A percentile compares a stretch with the other conserved stretches of the same genome.
Conservation (phyloP, 1,139 yeast species). For the Candida tunisiensis region DNA sequence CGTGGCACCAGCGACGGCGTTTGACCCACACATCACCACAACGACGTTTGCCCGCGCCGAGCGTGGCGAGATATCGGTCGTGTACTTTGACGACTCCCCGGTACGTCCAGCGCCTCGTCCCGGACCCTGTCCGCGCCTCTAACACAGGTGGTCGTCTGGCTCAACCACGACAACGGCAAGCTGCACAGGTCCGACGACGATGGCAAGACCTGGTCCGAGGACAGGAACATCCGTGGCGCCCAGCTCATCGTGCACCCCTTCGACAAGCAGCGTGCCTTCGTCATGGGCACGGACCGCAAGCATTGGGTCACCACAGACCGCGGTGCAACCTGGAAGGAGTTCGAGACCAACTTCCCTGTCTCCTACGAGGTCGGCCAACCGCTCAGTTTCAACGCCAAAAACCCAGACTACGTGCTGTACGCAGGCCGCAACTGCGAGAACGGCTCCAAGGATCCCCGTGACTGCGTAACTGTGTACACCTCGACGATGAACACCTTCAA, state of each 20-base stretch:
- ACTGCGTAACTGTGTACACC: too few relatives aligned
- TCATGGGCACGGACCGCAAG: slow-evolving; percentile 17
- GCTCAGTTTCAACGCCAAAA: too few relatives aligned
- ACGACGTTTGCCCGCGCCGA: slow-evolving; percentile 3
- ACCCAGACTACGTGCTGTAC: too few relatives aligned
- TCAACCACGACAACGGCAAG: slow-evolving; percentile 16
- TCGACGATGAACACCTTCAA: too few relatives aligned
- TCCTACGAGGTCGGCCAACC: slow-evolving; percentile 32
- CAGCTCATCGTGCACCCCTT: slow-evolving; percentile 28
- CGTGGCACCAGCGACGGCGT: slow-evolving; percentile 1
- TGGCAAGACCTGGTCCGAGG: slow-evolving; percentile 35
- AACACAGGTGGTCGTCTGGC: slow-evolving; percentile 27
- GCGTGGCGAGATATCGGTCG: slow-evolving; percentile 19
- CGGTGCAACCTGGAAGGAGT: slow-evolving; percentile 40
- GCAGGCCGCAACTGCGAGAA: too few relatives aligned
- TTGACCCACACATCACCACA: slow-evolving; percentile 2
- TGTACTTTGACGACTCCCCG: slow-evolving; percentile 9
- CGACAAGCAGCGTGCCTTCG: slow-evolving; percentile 34
- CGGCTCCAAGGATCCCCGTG: too few relatives aligned
- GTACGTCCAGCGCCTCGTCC: slow-evolving; percentile 2
- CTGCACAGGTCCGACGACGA: slow-evolving; percentile 36
- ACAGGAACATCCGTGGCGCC: slow-evolving; percentile 19
- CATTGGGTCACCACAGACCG: slow-evolving; percentile 38
- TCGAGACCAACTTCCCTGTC: slow-evolving; percentile 25
- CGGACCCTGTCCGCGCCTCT: slow-evolving; percentile 4